Evolutionary conservation across 306 rosid species (phyloP), one percentile per base, ranked within the genome.

Genomic region (Crotalaria pallida): DNA sequence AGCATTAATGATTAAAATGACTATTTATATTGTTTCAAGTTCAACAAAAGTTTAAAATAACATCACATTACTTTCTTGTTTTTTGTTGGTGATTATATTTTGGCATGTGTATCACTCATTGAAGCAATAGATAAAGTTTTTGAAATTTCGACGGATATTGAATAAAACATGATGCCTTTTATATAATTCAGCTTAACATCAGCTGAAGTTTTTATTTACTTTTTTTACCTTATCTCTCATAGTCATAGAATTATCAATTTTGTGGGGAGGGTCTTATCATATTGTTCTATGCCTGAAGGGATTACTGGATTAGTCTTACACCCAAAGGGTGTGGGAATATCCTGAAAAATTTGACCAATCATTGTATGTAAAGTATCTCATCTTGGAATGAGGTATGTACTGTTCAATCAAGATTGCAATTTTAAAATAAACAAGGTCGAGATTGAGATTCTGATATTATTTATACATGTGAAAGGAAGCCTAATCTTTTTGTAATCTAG

Each of bases 381-480:
- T 16, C 53, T 44, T 72, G 64, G 36, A 72, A 50, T 79, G 65
- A 40, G 58, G 58, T 27, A 58, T 65, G 26, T 26, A 45, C 58
- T 17, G 34, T 48, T 29, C 27, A 48, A 13, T 56, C 40, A 5
- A 23, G 23, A 18, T 65, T 65, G 57, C 7, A 69, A 4, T 62
- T 44, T 26, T 55, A 34, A 33, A 31, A 43, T 52, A 57, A 58
- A 21, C 7, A 1, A 13, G 58, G 24, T 5, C 6, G 36, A 31
- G 9, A 31, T 31, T 50, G 62, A 31, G 43, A 36, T 66, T 78
- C 65, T 56, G 70, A 65, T 49, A 61, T 23, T 22, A 73, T 21
- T 23, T 12, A 77, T 27, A 10, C 50, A 68, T 69, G 63, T 69
- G 69, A 72, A 72, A 57, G 45, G 34, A 40, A 72, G 58, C 34